phyloP scores from a whole-genome alignment of 192 early-diverging fungal species.

The Gigaspora rosea region DNA sequence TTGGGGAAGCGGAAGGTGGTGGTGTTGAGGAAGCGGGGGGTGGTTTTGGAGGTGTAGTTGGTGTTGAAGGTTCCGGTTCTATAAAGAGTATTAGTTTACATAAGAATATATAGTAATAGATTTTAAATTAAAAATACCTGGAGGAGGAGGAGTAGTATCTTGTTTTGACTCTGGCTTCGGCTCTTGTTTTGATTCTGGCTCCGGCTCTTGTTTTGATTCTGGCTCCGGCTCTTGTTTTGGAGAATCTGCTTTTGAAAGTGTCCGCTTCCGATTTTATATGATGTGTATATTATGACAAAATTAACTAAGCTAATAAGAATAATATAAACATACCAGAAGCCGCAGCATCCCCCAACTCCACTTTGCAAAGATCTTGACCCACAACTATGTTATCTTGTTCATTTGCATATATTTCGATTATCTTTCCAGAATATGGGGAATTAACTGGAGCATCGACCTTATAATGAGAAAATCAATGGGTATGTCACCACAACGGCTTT shows the following conservation, averaged over 20 bases:
- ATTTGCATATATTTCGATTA: slow-evolving; percentile 77
- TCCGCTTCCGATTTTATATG: slow-evolving; percentile 39
- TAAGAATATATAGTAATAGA: too few species aligned
- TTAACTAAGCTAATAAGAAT: neutral
- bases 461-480: neutral
- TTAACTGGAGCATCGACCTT: slow-evolving; percentile 97
- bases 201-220: too few species aligned
- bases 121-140: too few species aligned
- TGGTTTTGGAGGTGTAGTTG: too few species aligned
- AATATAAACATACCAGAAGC: slow-evolving; percentile 49
- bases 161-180: too few species aligned
- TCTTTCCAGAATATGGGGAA: slow-evolving; percentile 88
- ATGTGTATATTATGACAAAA: neutral
- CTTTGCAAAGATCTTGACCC: slow-evolving; percentile 89
- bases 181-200: slow-evolving; percentile 45
- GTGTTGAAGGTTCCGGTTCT: neutral
- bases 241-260: slow-evolving; percentile 42
- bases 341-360: slow-evolving; percentile 77
- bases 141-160: too few species aligned
- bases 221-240: too few species aligned
- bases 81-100: neutral
- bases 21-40: neutral
- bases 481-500: neutral
- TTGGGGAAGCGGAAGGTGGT: neutral
- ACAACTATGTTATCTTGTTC: slow-evolving; percentile 92